Percentiles rank a stretch among this genome's conserved stretches.
Conservation (phyloP, 148 eudicot genomes). For the Rhododendron williamsianum region DNA sequence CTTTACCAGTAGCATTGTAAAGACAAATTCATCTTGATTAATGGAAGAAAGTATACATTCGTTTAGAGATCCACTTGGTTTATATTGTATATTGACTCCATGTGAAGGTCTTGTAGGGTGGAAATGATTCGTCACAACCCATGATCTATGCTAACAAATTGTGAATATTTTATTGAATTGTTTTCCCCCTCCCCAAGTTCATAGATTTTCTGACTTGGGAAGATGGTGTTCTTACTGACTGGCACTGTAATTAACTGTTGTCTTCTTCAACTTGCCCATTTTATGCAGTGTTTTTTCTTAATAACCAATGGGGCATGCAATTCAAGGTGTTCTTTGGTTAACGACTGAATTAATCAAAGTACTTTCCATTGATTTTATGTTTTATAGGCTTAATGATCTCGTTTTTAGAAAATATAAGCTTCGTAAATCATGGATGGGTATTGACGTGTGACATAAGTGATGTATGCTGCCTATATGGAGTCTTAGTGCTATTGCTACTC, state of each 20-base stretch:
- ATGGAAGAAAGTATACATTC: background rate
- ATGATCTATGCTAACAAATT: background rate
- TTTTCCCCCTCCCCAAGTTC: background rate
- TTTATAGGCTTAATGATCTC: background rate
- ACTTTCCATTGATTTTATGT: background rate
- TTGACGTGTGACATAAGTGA: background rate
- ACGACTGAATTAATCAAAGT: background rate
- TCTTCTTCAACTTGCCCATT: background rate
- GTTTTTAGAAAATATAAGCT: background rate
- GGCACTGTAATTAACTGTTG: background rate
- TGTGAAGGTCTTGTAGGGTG: background rate
- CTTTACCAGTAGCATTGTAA: background rate
- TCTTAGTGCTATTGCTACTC: background rate
- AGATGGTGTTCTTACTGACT: background rate
- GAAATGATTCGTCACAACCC: background rate
- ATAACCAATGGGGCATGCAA: background rate
- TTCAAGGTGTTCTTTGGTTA: background rate
- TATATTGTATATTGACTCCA: background rate
- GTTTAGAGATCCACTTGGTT: background rate
- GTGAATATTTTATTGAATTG: background rate
- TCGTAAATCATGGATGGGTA: background rate
- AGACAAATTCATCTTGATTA: background rate
- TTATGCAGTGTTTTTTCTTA: background rate
- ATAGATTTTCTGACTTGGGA: background rate
- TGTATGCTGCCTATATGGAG: background rate